Evolutionary conservation across 768 basidiomycete genomes (phyloP).

Genomic region (Vararia minispora): DNA sequence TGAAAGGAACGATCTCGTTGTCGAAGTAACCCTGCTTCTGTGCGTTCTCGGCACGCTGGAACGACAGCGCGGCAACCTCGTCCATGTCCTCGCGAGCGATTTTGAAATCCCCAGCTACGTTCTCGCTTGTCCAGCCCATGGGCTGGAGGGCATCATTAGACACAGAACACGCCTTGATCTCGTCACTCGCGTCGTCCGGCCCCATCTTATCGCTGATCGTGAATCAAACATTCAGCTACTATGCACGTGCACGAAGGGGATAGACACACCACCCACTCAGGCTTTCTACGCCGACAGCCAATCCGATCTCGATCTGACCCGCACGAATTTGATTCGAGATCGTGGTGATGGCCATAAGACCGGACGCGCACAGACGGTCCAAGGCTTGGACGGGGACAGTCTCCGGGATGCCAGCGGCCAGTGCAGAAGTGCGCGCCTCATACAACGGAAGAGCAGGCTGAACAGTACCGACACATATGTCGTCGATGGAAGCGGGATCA

Average conservation of each 20-base stretch:
- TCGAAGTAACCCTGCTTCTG: constrained; percentile 52
- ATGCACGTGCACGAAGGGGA: constrained; percentile 17
- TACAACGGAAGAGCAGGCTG: constrained; percentile 52
- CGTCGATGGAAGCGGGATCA: constrained; percentile 55
- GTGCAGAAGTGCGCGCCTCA: constrained; percentile 56
- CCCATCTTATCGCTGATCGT: constrained; percentile 51
- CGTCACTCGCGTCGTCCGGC: constrained; percentile 43
- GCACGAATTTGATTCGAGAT: constrained; percentile 63
- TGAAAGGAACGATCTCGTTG: constrained; percentile 68
- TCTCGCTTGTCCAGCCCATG: constrained; percentile 86
- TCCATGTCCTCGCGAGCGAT: constrained; percentile 68
- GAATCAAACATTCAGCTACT: constrained; percentile 13
- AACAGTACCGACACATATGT: constrained; percentile 70
- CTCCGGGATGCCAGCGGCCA: constrained; percentile 71
- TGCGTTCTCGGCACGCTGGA: constrained; percentile 67
- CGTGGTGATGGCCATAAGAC: constrained; percentile 67
- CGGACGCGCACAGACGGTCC: constrained; percentile 73
- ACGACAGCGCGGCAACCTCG: constrained; percentile 56
- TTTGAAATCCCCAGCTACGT: constrained; percentile 62
- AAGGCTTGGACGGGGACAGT: constrained; percentile 57
- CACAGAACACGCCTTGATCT: constrained; percentile 39
- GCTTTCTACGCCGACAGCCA: constrained; percentile 74
- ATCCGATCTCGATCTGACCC: constrained; percentile 66
- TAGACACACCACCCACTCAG: constrained; percentile 46
- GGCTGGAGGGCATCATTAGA: constrained; percentile 52